Base-by-base conservation (phyloP, 257 asterid species). In the Rauvolfia tetraphylla region DNA sequence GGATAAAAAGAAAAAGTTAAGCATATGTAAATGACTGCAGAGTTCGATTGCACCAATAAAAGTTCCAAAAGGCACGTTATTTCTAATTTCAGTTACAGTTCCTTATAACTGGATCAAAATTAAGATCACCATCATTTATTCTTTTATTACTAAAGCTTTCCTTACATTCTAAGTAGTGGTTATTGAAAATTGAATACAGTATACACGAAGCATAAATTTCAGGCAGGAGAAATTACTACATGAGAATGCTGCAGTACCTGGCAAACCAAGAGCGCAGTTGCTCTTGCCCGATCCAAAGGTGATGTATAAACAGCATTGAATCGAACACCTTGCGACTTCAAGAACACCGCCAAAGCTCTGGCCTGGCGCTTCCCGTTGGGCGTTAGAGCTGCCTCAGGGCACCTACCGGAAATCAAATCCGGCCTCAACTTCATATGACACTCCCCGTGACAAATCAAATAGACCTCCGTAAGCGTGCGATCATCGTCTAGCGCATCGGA, bases 301-400 rank as follows among this genome's bases (percentile, higher is more conserved):
- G 99, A 95, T 25, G 93, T 58, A 76, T 88, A 92, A 65, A 90
- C 91, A n/a, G 94, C 87, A 78, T 38, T 87, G 83, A 95, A 92
- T 72, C 89, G 86, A 53, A 92, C 87, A 23, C 97, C 97, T 74
- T 89, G 97, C 22, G 96, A 87, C 85, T 90, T 93, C 76, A 95
- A 81, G 68, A 95, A 91, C 58, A 92, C 97, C 3, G 96, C 98
- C 74, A 92, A 83, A 1, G 98, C 98, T 56, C 97, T 87, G 12
- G 96, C 96, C 88, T 95, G 99, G 17, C 99, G 93, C 79, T 90
- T 95, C 54, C 99, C 99, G n/a, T 81, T 92, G 71, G 96, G 87
- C n/a, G 99, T 95, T 46, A 95, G 91, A 27, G 92, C 87, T 4
- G 97, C 92, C 65, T 93, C 99, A 22, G 96, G 95, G 77, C 96